Evolutionary conservation across 495 filamentous ascomycete genomes (phyloP), one percentile per base, ranked within the genome.

Genomic region (Darksidea phi): DNA sequence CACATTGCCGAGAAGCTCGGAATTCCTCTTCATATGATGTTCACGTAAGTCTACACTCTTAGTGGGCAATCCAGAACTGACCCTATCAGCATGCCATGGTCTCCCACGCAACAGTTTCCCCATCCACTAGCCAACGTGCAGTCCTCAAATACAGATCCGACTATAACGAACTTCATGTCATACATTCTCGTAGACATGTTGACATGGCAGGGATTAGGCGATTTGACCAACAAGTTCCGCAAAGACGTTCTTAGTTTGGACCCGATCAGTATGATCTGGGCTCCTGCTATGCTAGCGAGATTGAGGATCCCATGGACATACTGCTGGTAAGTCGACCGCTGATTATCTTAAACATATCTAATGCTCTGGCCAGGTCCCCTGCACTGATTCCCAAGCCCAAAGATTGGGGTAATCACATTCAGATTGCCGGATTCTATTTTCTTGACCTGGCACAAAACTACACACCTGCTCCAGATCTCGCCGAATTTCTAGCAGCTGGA

Each of bases 131-230:
- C 81, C 0, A 84, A 84, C 63, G 70, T 84, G 43, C 74, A 78
- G 34, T 75, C 73, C 15, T 75, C 75, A 0, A 73, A 75, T 25
- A 77, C 72, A 7, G 80, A 77, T 61, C 58, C 73, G 24, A 70
- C 67, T 24, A 69, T 77, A 13, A 79, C 78, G 1, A 87, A 87
- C 70, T 82, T 76, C 63, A 73, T 86, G 17, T 83, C 81, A 0
- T 86, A 86, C 68, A 75, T 74, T 2, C 68, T 86, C 25, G 82
- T 86, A 15, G 86, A 88, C 43, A 80, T 82, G 76, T 68, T 87
- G 53, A 87, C 83, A 8, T 87, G 86, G 84, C 84, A 87, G 74
- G 85, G 84, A 1, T 70, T 88, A 0, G 82, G 81, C 8, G 83
- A 84, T 64, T 69, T 86, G 18, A 81, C 86, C 59, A 87, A 88